Conservation (phyloP, 2,329 filamentous ascomycete genomes). For the Pseudogymnoascus sp. region DNA sequence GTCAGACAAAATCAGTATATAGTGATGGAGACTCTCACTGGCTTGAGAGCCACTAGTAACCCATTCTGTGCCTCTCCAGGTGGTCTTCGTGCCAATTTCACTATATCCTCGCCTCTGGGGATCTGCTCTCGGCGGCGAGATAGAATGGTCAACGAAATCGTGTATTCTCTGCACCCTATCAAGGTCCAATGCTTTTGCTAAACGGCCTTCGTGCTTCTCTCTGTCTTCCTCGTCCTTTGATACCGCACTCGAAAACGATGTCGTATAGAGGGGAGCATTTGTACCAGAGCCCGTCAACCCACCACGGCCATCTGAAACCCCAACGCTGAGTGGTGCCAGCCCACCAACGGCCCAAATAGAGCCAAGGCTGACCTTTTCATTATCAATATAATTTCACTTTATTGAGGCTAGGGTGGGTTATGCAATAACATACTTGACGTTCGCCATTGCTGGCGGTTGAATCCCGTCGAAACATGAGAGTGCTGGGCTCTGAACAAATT, state of each 20-base stretch:
- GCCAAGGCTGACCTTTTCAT: constrained; percentile 52
- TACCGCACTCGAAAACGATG: constrained; percentile 37
- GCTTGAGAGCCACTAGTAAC: constrained; percentile 17
- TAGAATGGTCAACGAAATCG: constrained; percentile 31
- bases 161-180: constrained; percentile 61
- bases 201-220: constrained; percentile 60
- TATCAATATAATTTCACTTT: not conserved
- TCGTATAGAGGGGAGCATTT: constrained; percentile 57
- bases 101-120: constrained; percentile 21
- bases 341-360: constrained; percentile 73
- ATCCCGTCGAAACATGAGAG: constrained; percentile 24
- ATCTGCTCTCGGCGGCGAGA: constrained; percentile 22
- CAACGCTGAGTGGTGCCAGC: constrained; percentile 45
- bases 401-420: not conserved
- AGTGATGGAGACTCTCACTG: constrained; percentile 14
- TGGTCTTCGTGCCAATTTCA: constrained; percentile 23
- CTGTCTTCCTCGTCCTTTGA: constrained; percentile 48
- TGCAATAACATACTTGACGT: constrained; percentile 22
- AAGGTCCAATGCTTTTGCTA: constrained; percentile 76
- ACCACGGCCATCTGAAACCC: constrained; percentile 54
- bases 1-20: not conserved
- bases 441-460: constrained; percentile 19
- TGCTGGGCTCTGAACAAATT: constrained; percentile 21
- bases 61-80: constrained; percentile 27
- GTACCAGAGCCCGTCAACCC: constrained; percentile 60